Base-by-base conservation (phyloP, 1,139 yeast species). In the Chernovozyma sophiae-reginae region DNA sequence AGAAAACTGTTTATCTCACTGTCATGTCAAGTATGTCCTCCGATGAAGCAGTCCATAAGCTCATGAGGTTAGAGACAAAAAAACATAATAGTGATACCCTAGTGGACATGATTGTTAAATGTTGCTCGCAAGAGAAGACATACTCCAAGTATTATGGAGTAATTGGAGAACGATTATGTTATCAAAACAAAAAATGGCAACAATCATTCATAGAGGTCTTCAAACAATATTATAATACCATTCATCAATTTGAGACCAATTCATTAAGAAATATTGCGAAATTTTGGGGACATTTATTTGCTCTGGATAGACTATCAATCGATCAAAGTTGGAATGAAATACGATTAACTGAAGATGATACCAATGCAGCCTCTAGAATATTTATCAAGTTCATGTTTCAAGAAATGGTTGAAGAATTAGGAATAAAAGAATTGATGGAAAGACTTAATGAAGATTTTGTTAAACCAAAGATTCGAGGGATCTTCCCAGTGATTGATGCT, bases 21-120 rank as follows among this genome's bases (percentile, higher is more conserved):
- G 67, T 92, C 23, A 89, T 86, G 85, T 86, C 97, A n/a, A 81
- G 96, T 39, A 77, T 90, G 79, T 82, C 95, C 1, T 81, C 92
- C 3, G 96, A 87, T 47, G 99, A 92, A 65, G 94, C 96, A 1
- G 89, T 86, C 0, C 97, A 90, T 58, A 90, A 90, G 55, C 61
- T 92, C 11, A 49, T 86, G 31, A 74, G 73, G 50, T 53, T 81
- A 14, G 59, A 68, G 0, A 56, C 59, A 17, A 69, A 71, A 31
- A 44, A 45, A 24, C 46, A 44, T n/a, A 28, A 15, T 14, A 43
- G 46, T 7, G 46, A 51, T 15, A 62, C 76, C 45, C 66, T 86
- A 29, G 79, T 77, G 10, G 92, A 86, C 47, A 86, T 87, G 78
- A 64, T 92, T 11, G 68, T 89, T 12, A 86, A 83, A 53, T 80